These are phyloP conservation scores for Chiua sp. DNA, from an alignment of 1,284 basidiomycete genomes.

Conservation along the genomic window DNA sequence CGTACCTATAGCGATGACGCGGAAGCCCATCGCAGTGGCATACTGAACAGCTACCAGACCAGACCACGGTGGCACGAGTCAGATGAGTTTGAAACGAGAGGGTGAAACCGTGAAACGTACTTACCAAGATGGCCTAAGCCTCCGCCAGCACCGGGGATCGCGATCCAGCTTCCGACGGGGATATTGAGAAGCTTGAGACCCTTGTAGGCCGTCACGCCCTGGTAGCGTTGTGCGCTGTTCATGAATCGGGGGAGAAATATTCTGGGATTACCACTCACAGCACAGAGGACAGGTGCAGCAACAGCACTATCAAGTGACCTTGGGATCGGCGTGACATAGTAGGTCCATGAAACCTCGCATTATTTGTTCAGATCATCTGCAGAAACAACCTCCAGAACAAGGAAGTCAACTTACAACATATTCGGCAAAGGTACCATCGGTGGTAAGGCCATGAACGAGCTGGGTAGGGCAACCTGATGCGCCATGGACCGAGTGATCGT, in stretches of 20 bases:
- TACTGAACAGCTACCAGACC: conserved; percentile 58
- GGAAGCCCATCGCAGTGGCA: conserved; percentile 58
- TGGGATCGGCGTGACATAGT: conserved; percentile 71
- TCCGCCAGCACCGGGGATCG: conserved; percentile 71
- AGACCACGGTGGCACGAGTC: not conserved
- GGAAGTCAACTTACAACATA: too few species aligned
- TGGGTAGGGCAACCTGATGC: conserved; percentile 48
- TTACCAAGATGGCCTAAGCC: conserved; percentile 62
- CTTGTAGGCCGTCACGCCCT: conserved; percentile 72
- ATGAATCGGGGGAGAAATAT: not conserved
- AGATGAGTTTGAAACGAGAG: too few species aligned
- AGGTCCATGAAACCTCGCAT: conserved; percentile 54
- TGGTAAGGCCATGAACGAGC: conserved; percentile 33
- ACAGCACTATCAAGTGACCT: conserved; percentile 58
- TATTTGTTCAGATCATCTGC: conserved; percentile 26
- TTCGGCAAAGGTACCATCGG: too few species aligned
- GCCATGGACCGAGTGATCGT: too few species aligned
- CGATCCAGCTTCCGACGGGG: conserved; percentile 63
- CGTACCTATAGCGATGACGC: too few species aligned
- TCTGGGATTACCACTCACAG: conserved; percentile 41
- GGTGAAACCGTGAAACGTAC: not conserved
- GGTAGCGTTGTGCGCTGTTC: conserved; percentile 19
- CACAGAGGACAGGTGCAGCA: conserved; percentile 68
- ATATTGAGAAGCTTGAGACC: conserved; percentile 63
- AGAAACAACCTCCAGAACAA: too few species aligned